Percentiles rank a stretch among this genome's conserved stretches.
These are phyloP conservation scores for Cinnamomum chago DNA, from an alignment of 164 flowering plant species.

Conservation along the genomic window DNA sequence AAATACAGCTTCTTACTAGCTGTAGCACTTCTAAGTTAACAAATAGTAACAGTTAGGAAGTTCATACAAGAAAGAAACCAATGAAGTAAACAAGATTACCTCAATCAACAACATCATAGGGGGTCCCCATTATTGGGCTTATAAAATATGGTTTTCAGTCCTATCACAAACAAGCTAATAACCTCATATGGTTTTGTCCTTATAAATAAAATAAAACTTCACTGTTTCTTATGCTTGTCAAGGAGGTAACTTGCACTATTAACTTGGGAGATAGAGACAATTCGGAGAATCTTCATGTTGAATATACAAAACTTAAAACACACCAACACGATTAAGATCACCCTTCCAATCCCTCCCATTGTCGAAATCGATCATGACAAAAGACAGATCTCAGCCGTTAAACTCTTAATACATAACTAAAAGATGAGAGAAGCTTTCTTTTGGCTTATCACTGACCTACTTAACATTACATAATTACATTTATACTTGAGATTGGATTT, in stretches of 20 bases:
- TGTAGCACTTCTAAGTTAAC: neutral
- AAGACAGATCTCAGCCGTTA: neutral
- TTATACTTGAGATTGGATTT: constrained; percentile 1
- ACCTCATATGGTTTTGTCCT: neutral
- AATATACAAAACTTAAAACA: neutral
- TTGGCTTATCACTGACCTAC: neutral
- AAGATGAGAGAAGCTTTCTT: neutral
- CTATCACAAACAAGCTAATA: neutral
- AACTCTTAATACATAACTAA: neutral
- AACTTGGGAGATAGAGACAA: neutral
- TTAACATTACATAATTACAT: neutral
- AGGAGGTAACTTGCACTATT: neutral
- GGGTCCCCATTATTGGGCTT: neutral
- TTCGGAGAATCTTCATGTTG: neutral
- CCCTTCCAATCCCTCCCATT: neutral
- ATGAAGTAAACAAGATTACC: neutral
- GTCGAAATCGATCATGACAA: constrained; percentile 2
- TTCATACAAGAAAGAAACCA: neutral
- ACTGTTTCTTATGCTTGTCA: neutral
- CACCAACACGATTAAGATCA: neutral
- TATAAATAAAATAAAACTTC: neutral
- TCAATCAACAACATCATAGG: neutral
- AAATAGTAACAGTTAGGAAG: neutral
- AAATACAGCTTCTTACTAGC: neutral
- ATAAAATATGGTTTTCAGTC: neutral